phyloP scores from a whole-genome alignment of 495 filamentous ascomycete genomes.

The Tuber microsphaerosporum region DNA sequence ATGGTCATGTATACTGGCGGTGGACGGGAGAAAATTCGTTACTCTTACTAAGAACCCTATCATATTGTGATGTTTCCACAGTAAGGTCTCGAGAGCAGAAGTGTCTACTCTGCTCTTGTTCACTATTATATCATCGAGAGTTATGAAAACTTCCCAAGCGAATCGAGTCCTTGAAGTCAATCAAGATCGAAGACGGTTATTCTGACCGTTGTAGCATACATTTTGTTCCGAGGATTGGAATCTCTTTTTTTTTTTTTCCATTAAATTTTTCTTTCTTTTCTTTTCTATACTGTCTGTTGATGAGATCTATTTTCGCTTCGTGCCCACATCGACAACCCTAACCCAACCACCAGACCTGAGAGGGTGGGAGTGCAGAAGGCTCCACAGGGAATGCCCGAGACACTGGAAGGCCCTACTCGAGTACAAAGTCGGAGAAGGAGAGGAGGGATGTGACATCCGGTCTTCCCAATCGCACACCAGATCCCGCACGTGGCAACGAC shows the following conservation, averaged over 20 bases:
- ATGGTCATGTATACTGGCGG: no score
- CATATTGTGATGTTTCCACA: background rate
- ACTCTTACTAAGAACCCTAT: no score
- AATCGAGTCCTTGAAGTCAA: background rate
- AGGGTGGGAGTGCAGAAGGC: no score
- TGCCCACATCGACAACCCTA: background rate
- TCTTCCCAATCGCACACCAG: background rate
- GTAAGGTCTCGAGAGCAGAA: background rate
- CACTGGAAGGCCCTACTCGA: background rate
- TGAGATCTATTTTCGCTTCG: background rate
- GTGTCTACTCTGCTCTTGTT: background rate
- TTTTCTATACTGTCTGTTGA: background rate
- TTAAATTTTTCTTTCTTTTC: no score
- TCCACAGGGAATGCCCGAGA: no score
- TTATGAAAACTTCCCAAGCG: background rate
- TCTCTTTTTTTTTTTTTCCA: background rate
- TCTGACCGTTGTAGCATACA: no score
- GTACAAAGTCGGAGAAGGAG: no score
- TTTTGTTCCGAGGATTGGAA: background rate
- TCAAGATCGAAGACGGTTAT: no score
- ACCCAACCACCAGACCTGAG: background rate
- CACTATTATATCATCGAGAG: background rate
- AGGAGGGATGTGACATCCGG: background rate
- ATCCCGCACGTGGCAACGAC: conserved; percentile 11
- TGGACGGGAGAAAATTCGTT: no score